phyloP scores from a whole-genome alignment of 192 early-diverging fungal species.

The Diversispora epigaea region DNA sequence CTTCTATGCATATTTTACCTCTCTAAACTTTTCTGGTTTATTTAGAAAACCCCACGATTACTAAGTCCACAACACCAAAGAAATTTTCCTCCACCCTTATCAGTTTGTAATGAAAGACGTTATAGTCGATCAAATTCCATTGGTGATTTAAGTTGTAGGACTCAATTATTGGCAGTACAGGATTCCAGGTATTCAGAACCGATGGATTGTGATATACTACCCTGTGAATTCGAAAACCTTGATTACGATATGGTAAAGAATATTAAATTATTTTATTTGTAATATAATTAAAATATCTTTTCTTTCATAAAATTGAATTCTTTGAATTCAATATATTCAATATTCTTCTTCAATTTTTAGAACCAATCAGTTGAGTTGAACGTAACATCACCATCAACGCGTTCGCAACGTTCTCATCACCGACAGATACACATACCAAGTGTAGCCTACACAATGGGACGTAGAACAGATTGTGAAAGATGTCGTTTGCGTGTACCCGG shows the following conservation, averaged over 20 bases:
- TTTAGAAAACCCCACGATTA: slow-evolving; percentile 13
- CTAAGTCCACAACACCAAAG: slow-evolving; percentile 16
- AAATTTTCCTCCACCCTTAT: not conserved
- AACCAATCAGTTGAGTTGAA: not conserved
- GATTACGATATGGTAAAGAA: not conserved
- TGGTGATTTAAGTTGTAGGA: not conserved
- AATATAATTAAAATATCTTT: not conserved
- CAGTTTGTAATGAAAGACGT: not conserved
- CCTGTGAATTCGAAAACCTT: not conserved
- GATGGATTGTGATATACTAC: slow-evolving; percentile 22
- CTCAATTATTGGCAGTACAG: not conserved
- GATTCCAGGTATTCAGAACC: not conserved
- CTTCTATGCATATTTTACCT: not conserved
- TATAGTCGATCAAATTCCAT: not conserved
- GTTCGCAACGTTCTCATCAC: not conserved
- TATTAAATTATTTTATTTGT: not conserved
- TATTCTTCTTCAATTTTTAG: not conserved
- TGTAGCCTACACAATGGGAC: slow-evolving; percentile 38
- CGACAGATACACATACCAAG: not conserved
- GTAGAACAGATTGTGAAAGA: slow-evolving; percentile 45
- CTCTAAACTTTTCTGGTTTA: not conserved
- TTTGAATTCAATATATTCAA: not conserved
- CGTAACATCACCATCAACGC: not conserved
- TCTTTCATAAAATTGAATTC: not conserved
- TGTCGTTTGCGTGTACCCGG: slow-evolving; percentile 40